Evolutionary conservation across 2,329 filamentous ascomycete species (phyloP), one percentile per base, ranked within the genome.

Genomic region (Fusarium sp.): DNA sequence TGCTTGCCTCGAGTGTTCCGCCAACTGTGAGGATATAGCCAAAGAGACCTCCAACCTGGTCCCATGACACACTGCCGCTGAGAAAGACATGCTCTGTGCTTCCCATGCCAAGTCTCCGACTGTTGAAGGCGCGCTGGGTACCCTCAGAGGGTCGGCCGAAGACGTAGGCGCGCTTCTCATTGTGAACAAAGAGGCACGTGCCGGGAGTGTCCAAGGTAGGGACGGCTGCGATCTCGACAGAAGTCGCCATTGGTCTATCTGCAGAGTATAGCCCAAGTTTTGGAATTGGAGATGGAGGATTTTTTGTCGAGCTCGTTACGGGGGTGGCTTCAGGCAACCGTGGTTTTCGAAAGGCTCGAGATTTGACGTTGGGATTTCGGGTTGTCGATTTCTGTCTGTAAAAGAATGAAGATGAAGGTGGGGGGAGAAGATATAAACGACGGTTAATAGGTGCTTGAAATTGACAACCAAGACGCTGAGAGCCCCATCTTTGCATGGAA

Each of bases 171-270:
- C 93, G 92, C 78, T 91, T 90, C 77, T 96, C 94, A 79, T 95
- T 95, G 80, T 96, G 92, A 8, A 99, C 86, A 40, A 95, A 81
- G 35, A 98, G 82, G 59, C 90, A 89, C 3, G 94, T 94, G 63
- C 96, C 96, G 1, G 92, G 90, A 22, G 95, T 98, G 83, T 99
- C 97, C 68, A 92, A 93, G 75, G 96, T 97, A 15, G 96, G 96
- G 68, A 93, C 93, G 20, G 92, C 93, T 71, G 96, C 82, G 77
- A 98, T 85, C 81, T 97, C 92, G 66, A 95, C 87, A 78, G 87
- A 90, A 80, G 89, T 92, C 76, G 91, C 88, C 95, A 98, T 98
- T 72, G 74, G 65, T 11, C 17, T 37, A 20, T 4, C 5, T 14
- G 59, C 4, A 32, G 47, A 4, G 27, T 52, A 52, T 32, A 20